Evolutionary conservation across 768 basidiomycete species (phyloP), one percentile per base, ranked within the genome.

Genomic region (Podaxis carcinomalis): DNA sequence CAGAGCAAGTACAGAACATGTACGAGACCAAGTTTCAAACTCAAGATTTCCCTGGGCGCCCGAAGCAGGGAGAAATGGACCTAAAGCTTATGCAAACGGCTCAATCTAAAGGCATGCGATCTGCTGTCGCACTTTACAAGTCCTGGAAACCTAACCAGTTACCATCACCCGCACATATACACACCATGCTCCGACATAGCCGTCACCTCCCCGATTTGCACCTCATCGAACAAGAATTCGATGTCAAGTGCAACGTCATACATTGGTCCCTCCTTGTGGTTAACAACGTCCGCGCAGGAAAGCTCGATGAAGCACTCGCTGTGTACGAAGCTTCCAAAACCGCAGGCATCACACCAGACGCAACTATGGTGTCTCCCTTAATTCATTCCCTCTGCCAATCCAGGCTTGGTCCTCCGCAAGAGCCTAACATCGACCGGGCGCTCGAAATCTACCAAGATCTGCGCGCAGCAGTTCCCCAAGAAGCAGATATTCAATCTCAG

Each of bases 251-350:
- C 21, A 73, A 73, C 7, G 72, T 76, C 0, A 64, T 72, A 13
- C 82, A 83, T 36, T 90, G 88, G 81, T 77, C 81, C 4, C 72
- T 80, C 56, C 67, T 90, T 36, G 77, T 92, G 61, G 67, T 69
- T 47, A 87, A 88, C 64, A 74, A 75, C 44, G 67, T 81, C 51
- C 76, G 75, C 11, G 63, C 71, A 1, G 74, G 74, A 16, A 70
- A 80, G 51, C 56, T 77, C 5, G 19, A 63, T 1, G 71, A 75
- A 16, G 88, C 83, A 2, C 64, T 85, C 25, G 68, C 73, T 2
- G 73, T 86, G 16, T 91, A 88, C 68, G 66, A 77, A 25, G 71
- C 76, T 39, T 76, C 82, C 57, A 77, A 73, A 62, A 62, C 68
- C 10, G 69, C 74, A 11, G 82, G 81, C 23, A 68, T 86, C 19